Conservation (phyloP, 108 stramenopile species). For the Aurantiochytrium sp. region DNA sequence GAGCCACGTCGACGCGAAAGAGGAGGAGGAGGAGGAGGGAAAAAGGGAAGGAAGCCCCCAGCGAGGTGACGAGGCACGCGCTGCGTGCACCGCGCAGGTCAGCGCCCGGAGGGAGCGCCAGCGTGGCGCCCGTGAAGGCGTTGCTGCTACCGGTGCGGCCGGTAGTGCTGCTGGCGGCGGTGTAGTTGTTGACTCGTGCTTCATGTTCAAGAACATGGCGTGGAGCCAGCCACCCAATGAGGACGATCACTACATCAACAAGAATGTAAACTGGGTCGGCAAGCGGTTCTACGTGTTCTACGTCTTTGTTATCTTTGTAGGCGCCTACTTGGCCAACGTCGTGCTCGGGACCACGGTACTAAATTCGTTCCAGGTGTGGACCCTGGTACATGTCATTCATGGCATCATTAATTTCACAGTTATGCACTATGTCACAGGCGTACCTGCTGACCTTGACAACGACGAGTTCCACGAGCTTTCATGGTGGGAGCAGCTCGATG, state of each 20-base stretch:
- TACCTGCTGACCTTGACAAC: conserved; percentile 9
- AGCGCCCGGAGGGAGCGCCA: no score
- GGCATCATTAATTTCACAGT: conserved; percentile 14
- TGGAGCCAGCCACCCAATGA: not conserved
- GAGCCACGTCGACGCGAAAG: no score
- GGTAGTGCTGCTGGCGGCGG: no score
- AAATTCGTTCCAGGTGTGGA: not conserved
- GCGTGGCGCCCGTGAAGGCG: no score
- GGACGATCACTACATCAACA: conserved; percentile 14
- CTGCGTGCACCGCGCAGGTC: no score
- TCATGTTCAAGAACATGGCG: not conserved
- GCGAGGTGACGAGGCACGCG: no score
- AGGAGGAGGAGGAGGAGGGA: no score
- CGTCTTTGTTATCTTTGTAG: not conserved
- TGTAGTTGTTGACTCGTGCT: no score
- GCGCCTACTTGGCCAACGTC: not conserved
- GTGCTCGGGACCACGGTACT: not conserved
- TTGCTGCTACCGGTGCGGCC: no score
- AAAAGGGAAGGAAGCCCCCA: no score
- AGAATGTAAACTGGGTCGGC: conserved; percentile 14
- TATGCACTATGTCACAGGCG: conserved; percentile 15
- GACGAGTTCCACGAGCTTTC: conserved; percentile 15
- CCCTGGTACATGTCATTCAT: not conserved
- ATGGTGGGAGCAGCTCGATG: conserved; percentile 14
- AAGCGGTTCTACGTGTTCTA: conserved; percentile 17